A percentile compares a stretch with the other conserved stretches of the same genome.
Evolutionary conservation across 108 stramenopile species (phyloP).

Genomic region (Asterionellopsis glacialis): DNA sequence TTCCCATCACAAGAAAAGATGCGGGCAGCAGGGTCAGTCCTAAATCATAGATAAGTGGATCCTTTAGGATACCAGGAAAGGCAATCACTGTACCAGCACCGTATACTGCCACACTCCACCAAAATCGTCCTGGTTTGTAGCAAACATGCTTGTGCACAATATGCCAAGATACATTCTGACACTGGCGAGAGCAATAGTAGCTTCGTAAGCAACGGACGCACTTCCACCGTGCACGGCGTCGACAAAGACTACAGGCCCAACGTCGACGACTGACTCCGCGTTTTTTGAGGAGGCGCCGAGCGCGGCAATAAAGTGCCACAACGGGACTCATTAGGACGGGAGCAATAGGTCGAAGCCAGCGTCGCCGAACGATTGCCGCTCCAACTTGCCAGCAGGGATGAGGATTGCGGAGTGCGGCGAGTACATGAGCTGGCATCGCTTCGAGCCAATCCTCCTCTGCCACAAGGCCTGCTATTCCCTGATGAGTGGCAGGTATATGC

Average conservation of each 20-base stretch:
- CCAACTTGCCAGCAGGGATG: constrained; percentile 85
- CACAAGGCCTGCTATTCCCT: constrained; percentile 10
- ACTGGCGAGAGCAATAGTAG: constrained; percentile 88
- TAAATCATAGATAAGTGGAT: constrained; percentile 74
- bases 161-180: constrained; percentile 92
- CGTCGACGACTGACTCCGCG: constrained; percentile 78
- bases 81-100: constrained; percentile 31
- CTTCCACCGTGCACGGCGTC: constrained; percentile 85
- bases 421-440: constrained; percentile 89
- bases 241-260: constrained; percentile 89
- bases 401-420: constrained; percentile 75
- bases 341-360: constrained; percentile 73
- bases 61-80: constrained; percentile 68
- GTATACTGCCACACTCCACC: constrained; percentile 71
- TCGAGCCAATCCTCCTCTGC: constrained; percentile 80
- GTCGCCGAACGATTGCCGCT: constrained; percentile 58
- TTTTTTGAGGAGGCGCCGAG: constrained; percentile 79
- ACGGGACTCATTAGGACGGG: constrained; percentile 76
- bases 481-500: constrained; percentile 16
- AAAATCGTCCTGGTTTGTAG: constrained; percentile 82
- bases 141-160: constrained; percentile 92
- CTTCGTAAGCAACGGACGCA: constrained; percentile 86
- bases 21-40: constrained; percentile 54
- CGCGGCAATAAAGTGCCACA: constrained; percentile 80
- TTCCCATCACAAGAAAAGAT: constrained; percentile 68